These are phyloP conservation scores for Xylaria acuta DNA, from an alignment of 495 filamentous ascomycete genomes.

Conservation along the genomic window DNA sequence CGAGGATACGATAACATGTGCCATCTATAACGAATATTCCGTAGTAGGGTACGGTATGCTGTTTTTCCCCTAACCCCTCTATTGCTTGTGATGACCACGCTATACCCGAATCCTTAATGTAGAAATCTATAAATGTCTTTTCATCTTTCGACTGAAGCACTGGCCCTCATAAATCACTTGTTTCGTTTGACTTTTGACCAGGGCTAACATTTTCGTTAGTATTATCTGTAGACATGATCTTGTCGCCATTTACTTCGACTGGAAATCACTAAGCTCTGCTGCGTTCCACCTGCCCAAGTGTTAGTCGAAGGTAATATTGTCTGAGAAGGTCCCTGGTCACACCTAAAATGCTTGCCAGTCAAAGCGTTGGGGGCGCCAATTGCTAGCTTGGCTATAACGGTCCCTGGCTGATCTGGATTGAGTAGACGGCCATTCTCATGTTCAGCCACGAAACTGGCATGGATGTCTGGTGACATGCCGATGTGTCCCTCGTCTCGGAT, in stretches of 20 bases:
- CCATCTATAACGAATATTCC: neutral
- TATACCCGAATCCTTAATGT: slow-evolving; percentile 72
- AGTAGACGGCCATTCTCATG: slow-evolving; percentile 75
- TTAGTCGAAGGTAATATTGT: slow-evolving; percentile 43
- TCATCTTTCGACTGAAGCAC: slow-evolving; percentile 94
- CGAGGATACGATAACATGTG: neutral
- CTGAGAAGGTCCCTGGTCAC: slow-evolving; percentile 11
- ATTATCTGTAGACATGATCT: slow-evolving; percentile 20
- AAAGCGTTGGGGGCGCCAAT: slow-evolving; percentile 63
- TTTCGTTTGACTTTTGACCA: neutral
- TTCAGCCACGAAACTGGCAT: slow-evolving; percentile 68
- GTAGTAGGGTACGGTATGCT: slow-evolving; percentile 34
- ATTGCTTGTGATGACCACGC: slow-evolving; percentile 65
- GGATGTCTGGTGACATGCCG: slow-evolving; percentile 69
- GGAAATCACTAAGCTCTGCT: slow-evolving; percentile 68
- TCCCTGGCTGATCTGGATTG: slow-evolving; percentile 81
- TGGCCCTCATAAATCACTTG: slow-evolving; percentile 19
- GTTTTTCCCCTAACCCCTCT: neutral
- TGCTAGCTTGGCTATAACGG: slow-evolving; percentile 82
- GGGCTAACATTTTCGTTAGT: slow-evolving; percentile 19
- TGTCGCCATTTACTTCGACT: slow-evolving; percentile 44
- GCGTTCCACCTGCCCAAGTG: slow-evolving; percentile 69
- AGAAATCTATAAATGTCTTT: slow-evolving; percentile 81
- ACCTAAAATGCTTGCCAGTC: slow-evolving; percentile 79
- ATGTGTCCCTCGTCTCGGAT: slow-evolving; percentile 73